These are phyloP conservation scores for Gentiana dahurica DNA, from an alignment of 257 asterid genomes.

Conservation along the genomic window DNA sequence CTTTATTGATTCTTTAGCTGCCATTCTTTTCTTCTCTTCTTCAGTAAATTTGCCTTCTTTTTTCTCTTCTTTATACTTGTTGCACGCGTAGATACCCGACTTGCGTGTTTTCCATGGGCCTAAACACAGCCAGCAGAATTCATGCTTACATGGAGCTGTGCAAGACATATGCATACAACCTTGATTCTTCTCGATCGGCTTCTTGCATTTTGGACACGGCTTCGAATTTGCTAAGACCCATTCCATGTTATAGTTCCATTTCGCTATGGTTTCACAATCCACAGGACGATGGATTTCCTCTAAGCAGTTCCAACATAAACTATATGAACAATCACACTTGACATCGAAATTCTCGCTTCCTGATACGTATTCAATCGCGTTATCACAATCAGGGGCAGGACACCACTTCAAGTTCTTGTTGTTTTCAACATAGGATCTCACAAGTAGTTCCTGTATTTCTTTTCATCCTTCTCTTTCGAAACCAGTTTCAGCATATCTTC, in stretches of 20 bases:
- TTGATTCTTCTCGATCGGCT: neutral
- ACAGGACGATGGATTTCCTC: neutral
- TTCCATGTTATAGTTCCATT: neutral
- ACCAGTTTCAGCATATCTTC: slow-evolving; percentile 1
- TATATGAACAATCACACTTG: neutral
- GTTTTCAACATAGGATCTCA: slow-evolving; percentile 1
- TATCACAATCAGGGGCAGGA: slow-evolving; percentile 27
- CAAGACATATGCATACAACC: slow-evolving; percentile 4
- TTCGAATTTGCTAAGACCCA: neutral
- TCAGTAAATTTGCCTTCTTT: neutral
- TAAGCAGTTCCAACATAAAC: neutral
- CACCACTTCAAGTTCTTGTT: slow-evolving; percentile 58
- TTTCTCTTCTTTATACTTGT: neutral
- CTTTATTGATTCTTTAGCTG: neutral
- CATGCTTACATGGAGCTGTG: neutral
- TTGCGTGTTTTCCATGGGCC: neutral
- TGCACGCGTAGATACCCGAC: neutral
- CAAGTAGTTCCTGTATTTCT: neutral
- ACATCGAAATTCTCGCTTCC: neutral
- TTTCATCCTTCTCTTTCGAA: neutral
- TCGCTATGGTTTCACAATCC: neutral
- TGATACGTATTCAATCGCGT: neutral
- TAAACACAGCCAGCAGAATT: neutral
- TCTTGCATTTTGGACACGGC: neutral
- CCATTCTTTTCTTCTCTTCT: neutral